These are phyloP conservation scores for Chaetomiaceae sp. DNA, from an alignment of 2,329 filamentous ascomycete species.

Conservation along the genomic window DNA sequence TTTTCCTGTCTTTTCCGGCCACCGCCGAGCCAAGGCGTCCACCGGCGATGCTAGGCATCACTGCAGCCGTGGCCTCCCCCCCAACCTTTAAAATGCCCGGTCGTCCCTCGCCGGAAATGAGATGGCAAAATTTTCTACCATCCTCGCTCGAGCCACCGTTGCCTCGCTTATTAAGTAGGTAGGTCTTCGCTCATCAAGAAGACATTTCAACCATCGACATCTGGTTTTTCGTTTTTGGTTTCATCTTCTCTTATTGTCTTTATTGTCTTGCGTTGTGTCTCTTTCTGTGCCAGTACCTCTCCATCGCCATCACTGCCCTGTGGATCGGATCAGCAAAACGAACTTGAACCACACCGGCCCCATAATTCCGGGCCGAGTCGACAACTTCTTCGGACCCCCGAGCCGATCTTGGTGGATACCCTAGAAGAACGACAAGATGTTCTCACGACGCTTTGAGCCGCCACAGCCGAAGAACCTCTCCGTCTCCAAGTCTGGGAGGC, in stretches of 20 bases:
- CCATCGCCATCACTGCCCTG: not conserved
- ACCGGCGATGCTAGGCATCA: slow-evolving; percentile 24
- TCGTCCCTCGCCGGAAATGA: slow-evolving; percentile 13
- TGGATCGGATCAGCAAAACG: not conserved
- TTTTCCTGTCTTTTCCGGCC: slow-evolving; percentile 17
- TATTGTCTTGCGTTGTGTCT: not conserved
- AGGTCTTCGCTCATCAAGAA: slow-evolving; percentile 11
- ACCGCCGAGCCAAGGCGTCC: slow-evolving; percentile 19
- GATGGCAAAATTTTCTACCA: slow-evolving; percentile 16
- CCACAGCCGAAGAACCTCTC: slow-evolving; percentile 49
- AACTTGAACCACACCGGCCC: not conserved
- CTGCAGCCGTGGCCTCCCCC: slow-evolving; percentile 18
- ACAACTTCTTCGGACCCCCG: not conserved
- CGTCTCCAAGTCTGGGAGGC: slow-evolving; percentile 50
- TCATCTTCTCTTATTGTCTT: slow-evolving; percentile 1
- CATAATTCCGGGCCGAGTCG: slow-evolving; percentile 1
- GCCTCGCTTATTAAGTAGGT: slow-evolving; percentile 19
- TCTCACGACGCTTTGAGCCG: slow-evolving; percentile 42
- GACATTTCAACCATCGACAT: slow-evolving; percentile 6
- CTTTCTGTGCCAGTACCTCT: not conserved
- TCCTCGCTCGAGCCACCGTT: slow-evolving; percentile 15
- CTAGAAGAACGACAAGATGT: slow-evolving; percentile 42
- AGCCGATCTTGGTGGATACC: slow-evolving; percentile 5
- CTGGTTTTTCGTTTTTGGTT: not conserved
- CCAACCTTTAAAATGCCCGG: slow-evolving; percentile 20